Evolutionary conservation across 208 protist species (phyloP).

Genomic region (Crithidia sp.): DNA sequence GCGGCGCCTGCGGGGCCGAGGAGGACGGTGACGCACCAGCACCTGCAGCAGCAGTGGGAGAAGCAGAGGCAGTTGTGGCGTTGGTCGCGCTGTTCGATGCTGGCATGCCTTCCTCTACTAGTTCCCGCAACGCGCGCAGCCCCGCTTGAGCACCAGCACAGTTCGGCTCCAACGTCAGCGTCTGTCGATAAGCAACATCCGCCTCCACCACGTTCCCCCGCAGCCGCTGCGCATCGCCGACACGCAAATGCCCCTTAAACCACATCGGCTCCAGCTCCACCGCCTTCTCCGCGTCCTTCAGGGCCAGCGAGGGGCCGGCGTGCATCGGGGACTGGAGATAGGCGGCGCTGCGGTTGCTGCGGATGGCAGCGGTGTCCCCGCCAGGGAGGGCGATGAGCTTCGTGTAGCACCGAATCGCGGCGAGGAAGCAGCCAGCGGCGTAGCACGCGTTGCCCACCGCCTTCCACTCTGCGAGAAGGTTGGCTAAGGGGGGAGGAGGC

Average conservation of each 20-base stretch:
- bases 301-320: conserved; percentile 68
- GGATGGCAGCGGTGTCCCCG: conserved; percentile 72
- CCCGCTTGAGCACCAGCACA: conserved; percentile 49
- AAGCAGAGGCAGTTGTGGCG: too few relatives aligned
- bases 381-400: conserved; percentile 47
- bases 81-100: neutral
- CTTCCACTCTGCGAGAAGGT: conserved; percentile 63
- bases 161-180: conserved; percentile 54
- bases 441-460: conserved; percentile 84
- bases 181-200: conserved; percentile 67
- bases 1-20: neutral
- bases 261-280: conserved; percentile 74
- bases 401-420: conserved; percentile 89
- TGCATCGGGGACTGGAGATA: conserved; percentile 81
- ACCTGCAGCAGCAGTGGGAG: neutral
- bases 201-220: conserved; percentile 89
- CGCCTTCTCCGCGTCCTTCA: conserved; percentile 87
- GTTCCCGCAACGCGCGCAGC: conserved; percentile 44
- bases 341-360: conserved; percentile 89
- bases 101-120: conserved; percentile 17
- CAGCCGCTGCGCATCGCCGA: conserved; percentile 88
- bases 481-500: conserved; percentile 10
- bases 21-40: neutral
- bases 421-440: conserved; percentile 52
- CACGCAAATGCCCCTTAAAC: conserved; percentile 86